Percentiles rank a stretch among this genome's conserved stretches.
Conservation (phyloP, 305 asterid species). For the Fraxinus xanthoxyloides region DNA sequence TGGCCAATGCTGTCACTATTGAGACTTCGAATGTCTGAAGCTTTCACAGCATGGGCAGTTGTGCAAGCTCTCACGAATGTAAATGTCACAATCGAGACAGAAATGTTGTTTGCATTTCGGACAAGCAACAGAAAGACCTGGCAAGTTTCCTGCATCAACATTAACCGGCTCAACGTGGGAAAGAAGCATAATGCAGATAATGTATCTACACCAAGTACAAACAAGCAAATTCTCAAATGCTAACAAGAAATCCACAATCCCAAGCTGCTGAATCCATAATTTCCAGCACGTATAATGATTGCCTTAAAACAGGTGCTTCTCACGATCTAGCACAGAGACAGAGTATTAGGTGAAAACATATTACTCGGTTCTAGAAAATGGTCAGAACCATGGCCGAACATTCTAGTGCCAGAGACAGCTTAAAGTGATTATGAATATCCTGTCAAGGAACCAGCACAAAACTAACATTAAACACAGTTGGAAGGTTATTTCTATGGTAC, state of each 20-base stretch:
- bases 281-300: background rate
- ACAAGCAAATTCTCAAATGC: background rate
- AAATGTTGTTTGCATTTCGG: conserved; percentile 81
- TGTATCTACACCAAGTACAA: background rate
- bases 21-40: conserved; percentile 48
- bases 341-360: background rate
- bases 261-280: background rate
- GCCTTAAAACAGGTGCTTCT: background rate
- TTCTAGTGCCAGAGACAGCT: background rate
- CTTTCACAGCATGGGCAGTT: conserved; percentile 98
- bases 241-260: background rate
- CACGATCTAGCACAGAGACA: background rate
- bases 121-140: conserved; percentile 65
- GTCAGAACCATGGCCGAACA: background rate
- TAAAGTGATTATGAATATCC: background rate
- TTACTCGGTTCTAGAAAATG: background rate
- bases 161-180: background rate
- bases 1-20: conserved; percentile 1
- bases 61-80: conserved; percentile 92
- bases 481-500: background rate
- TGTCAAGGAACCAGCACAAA: background rate
- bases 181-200: background rate
- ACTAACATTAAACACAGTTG: background rate
- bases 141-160: conserved; percentile 57
- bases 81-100: conserved; percentile 92